Base-by-base conservation (phyloP, 108 stramenopile species). In the Licmophora abbreviata region DNA sequence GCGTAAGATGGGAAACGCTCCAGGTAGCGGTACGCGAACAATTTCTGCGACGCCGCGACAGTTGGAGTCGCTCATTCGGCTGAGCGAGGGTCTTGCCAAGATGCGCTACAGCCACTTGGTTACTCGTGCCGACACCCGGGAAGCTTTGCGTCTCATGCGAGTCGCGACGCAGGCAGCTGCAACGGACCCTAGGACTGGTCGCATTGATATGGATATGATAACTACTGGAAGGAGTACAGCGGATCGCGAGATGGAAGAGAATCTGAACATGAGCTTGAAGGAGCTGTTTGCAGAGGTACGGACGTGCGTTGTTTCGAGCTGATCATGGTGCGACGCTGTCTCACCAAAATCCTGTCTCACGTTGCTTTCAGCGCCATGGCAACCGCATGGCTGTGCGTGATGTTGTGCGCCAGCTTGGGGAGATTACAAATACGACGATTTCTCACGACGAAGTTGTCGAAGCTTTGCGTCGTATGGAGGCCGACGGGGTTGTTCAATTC, bases 141-240 rank as follows among this genome's bases (percentile, higher is more conserved):
- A 99, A 69, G 96, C 97, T 9, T 77, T 94, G 5, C 72, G 99
- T 17, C 73, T 99, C 33, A 91, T 98, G 91, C 76, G 81, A 48
- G 97, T 96, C 22, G 97, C 97, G 15, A 99, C 99, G 1, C 94
- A 95, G 55, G 68, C 92, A 10, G 92, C 96, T 1, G 97, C 97
- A 15, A 97, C 95, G 5, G 99, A 99, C 74, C 97, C 97, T 22
- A 47, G 92, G 20, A 99, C 99, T 0, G 99, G 99, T 23, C 67
- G 86, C 5, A 97, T 99, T 58, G 97, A 99, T 62, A 97, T 99
- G 97, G 98, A 98, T 62, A 92, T 95, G 81, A 91, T 97, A 54
- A 73, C 84, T 9, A 97, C 97, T 4, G 97, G 98, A 11, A 67
- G 81, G 32, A 72, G 78, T 26, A 69, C 81, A 8, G 79, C 68